phyloP scores from a whole-genome alignment of 305 asterid genomes.

The Andrographis paniculata region DNA sequence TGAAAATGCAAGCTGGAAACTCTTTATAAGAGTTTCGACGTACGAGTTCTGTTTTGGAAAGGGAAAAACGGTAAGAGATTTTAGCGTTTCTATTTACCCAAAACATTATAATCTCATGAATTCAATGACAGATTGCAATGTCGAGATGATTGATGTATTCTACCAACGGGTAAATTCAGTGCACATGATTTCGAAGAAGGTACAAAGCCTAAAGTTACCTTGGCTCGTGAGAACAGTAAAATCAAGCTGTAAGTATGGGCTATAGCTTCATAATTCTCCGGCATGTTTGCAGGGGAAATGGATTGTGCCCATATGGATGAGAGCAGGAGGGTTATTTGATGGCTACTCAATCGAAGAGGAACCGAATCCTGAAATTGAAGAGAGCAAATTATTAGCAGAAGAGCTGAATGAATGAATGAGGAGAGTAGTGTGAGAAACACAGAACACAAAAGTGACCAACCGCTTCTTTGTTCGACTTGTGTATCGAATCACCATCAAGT shows the following conservation, averaged over 20 bases:
- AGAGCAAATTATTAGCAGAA: slow-evolving; percentile 3
- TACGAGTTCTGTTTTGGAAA: slow-evolving; percentile 77
- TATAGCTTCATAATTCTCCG: slow-evolving; percentile 89
- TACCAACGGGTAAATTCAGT: too few relatives aligned
- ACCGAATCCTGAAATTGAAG: slow-evolving; percentile 47
- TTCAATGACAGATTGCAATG: too few relatives aligned
- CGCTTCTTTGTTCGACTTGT: slow-evolving; percentile 36
- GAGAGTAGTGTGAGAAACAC: too few relatives aligned
- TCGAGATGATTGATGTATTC: too few relatives aligned
- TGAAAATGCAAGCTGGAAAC: slow-evolving; percentile 90
- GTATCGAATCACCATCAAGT: slow-evolving; percentile 23
- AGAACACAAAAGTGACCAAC: slow-evolving; percentile 37
- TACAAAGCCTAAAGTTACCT: too few relatives aligned
- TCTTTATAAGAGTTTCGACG: slow-evolving; percentile 61
- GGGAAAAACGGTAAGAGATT: too few relatives aligned
- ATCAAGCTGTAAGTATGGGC: slow-evolving; percentile 94
- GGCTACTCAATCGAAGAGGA: slow-evolving; percentile 92
- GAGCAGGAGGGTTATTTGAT: slow-evolving; percentile 76
- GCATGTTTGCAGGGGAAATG: slow-evolving; percentile 59
- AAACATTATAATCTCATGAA: too few relatives aligned
- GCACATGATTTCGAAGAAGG: too few relatives aligned
- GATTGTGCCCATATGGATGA: slow-evolving; percentile 90
- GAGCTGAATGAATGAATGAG: too few relatives aligned
- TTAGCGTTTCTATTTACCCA: too few relatives aligned
- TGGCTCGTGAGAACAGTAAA: slow-evolving; percentile 82